These are phyloP conservation scores for Fennellomyces sp. DNA, from an alignment of 371 early-diverging fungal species.

Conservation along the genomic window DNA sequence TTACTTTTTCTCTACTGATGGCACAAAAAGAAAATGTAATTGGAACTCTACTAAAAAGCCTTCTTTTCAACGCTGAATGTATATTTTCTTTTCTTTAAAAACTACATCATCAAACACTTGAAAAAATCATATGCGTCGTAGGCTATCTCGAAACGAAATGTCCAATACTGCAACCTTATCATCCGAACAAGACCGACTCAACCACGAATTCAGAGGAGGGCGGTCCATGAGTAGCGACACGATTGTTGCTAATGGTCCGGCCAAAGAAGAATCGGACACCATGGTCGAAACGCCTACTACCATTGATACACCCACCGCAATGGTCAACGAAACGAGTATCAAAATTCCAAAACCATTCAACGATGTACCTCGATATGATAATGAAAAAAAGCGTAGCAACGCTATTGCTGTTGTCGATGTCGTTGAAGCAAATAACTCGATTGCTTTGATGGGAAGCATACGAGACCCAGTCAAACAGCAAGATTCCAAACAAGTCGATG, in stretches of 20 bases:
- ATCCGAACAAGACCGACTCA: background rate
- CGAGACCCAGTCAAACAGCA: background rate
- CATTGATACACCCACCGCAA: background rate
- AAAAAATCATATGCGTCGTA: background rate
- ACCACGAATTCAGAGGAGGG: background rate
- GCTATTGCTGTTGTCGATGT: background rate
- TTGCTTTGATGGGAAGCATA: background rate
- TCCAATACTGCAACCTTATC: background rate
- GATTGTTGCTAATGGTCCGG: slow-evolving; percentile 2
- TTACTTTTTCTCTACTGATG: no score
- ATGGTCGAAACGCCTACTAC: background rate
- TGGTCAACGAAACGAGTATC: no score
- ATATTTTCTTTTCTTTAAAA: no score
- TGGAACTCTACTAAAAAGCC: no score
- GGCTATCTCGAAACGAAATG: background rate
- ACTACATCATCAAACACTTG: background rate
- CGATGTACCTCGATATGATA: no score
- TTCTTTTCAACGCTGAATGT: no score
- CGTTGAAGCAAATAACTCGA: background rate
- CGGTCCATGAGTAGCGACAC: slow-evolving; percentile 15
- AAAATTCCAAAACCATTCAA: no score
- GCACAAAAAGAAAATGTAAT: no score
- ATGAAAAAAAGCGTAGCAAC: no score
- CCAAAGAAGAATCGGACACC: background rate
- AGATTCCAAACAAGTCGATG: background rate